Conservation (phyloP, 345 rosid genomes). For the Lumnitzera littorea region DNA sequence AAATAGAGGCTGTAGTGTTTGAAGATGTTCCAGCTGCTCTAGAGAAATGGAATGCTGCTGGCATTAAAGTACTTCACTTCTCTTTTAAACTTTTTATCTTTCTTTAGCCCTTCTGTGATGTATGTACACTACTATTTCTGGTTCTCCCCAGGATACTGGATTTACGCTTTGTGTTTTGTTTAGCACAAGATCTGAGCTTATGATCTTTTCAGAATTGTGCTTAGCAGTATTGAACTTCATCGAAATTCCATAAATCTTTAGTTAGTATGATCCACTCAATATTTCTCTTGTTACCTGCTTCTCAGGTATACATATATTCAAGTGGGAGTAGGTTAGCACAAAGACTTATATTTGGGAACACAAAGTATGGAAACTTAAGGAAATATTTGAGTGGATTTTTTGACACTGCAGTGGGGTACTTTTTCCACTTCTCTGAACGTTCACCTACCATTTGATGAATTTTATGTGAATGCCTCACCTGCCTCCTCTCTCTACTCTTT, state of each 20-base stretch:
- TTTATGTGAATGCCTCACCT: neutral
- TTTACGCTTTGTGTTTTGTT: neutral
- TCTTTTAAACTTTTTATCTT: neutral
- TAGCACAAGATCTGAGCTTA: neutral
- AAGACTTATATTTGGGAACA: slow-evolving; percentile 80
- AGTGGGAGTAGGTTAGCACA: slow-evolving; percentile 97
- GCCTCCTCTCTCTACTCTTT: slow-evolving; percentile 6
- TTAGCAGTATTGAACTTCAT: too few species aligned
- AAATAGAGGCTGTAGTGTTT: slow-evolving; percentile 68
- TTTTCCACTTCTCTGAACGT: slow-evolving; percentile 8
- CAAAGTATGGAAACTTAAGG: slow-evolving; percentile 77
- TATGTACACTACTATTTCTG: too few species aligned
- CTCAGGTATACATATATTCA: slow-evolving; percentile 88
- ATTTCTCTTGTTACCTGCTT: neutral
- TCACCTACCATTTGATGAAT: neutral
- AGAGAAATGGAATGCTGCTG: slow-evolving; percentile 76
- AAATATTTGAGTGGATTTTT: slow-evolving; percentile 77
- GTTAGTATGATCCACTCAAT: slow-evolving; percentile 2
- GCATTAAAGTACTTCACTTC: slow-evolving; percentile 53
- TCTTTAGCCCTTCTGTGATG: too few species aligned
- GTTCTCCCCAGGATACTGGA: too few species aligned
- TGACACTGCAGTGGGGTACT: slow-evolving; percentile 78
- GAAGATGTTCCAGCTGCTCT: slow-evolving; percentile 85
- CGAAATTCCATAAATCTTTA: neutral
- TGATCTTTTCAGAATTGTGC: too few species aligned